Conservation (phyloP, 2,329 filamentous ascomycete genomes). For the Pyrenophora seminiperda region DNA sequence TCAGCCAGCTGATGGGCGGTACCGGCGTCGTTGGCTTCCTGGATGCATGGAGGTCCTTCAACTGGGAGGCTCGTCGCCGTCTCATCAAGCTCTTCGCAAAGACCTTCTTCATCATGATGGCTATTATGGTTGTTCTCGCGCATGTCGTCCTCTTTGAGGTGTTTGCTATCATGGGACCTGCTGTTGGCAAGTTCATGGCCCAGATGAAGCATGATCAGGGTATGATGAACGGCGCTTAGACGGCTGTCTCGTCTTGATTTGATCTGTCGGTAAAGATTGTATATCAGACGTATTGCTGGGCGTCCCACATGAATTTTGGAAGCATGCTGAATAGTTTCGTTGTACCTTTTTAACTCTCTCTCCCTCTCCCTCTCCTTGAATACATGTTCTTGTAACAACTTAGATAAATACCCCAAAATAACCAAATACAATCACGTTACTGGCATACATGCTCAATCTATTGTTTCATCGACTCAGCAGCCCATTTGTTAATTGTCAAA, state of each 20-base stretch:
- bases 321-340: no score
- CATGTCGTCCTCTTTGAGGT: constrained; percentile 60
- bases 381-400: no score
- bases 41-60: constrained; percentile 81
- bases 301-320: no score
- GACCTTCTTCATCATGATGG: constrained; percentile 62
- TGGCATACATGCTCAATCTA: no score
- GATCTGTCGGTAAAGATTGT: not conserved
- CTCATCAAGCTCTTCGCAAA: constrained; percentile 78
- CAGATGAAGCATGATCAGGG: constrained; percentile 24
- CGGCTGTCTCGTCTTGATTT: not conserved
- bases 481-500: no score
- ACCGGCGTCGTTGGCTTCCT: constrained; percentile 71
- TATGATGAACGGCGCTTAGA: constrained; percentile 2
- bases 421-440: no score
- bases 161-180: constrained; percentile 53
- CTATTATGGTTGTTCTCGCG: constrained; percentile 54
- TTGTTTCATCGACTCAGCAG: no score
- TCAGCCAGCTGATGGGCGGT: constrained; percentile 74
- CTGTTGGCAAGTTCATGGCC: constrained; percentile 28
- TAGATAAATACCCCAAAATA: no score
- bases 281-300: not conserved
- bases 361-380: no score
- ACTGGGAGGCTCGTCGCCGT: constrained; percentile 71
- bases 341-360: no score